These are phyloP conservation scores for Colletotrichum sp. DNA, from an alignment of 2,329 filamentous ascomycete genomes.

Conservation along the genomic window DNA sequence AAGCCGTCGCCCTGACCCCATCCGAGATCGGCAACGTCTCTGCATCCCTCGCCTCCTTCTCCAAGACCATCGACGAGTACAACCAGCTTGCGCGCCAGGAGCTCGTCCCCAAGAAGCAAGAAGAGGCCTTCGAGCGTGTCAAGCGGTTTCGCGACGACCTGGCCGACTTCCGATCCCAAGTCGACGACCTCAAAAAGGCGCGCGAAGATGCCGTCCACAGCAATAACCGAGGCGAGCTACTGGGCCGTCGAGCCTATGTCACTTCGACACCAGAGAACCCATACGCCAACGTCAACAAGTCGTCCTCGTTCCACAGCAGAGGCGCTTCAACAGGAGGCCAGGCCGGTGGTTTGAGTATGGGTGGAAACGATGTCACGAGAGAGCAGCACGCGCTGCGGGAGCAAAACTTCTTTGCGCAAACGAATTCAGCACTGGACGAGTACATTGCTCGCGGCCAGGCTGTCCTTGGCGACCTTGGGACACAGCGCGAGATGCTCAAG, in stretches of 20 bases:
- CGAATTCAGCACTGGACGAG: conserved; percentile 87
- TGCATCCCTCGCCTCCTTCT: conserved; percentile 80
- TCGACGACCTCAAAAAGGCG: conserved; percentile 78
- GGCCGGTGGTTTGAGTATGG: conserved; percentile 46
- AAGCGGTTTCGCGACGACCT: conserved; percentile 87
- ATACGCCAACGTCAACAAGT: conserved; percentile 67
- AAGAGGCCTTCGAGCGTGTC: conserved; percentile 86
- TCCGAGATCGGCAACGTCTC: conserved; percentile 70
- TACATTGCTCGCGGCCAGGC: conserved; percentile 91
- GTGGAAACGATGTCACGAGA: conserved; percentile 68
- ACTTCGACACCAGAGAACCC: conserved; percentile 87
- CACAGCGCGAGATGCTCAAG: conserved; percentile 95
- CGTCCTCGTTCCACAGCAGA: conserved; percentile 42
- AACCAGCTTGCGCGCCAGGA: conserved; percentile 84
- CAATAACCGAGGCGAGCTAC: conserved; percentile 77
- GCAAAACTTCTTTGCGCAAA: conserved; percentile 83
- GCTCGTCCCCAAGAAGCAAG: conserved; percentile 87
- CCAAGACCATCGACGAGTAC: conserved; percentile 93
- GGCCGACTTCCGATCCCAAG: conserved; percentile 76
- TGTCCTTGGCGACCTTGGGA: conserved; percentile 84
- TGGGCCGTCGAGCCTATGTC: conserved; percentile 85
- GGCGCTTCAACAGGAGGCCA: conserved; percentile 43
- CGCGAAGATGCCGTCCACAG: conserved; percentile 75
- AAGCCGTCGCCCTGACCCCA: conserved; percentile 66
- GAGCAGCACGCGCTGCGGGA: conserved; percentile 88